Evolutionary conservation across 164 flowering plant species (phyloP).

Genomic region (Macadamia integrifolia): DNA sequence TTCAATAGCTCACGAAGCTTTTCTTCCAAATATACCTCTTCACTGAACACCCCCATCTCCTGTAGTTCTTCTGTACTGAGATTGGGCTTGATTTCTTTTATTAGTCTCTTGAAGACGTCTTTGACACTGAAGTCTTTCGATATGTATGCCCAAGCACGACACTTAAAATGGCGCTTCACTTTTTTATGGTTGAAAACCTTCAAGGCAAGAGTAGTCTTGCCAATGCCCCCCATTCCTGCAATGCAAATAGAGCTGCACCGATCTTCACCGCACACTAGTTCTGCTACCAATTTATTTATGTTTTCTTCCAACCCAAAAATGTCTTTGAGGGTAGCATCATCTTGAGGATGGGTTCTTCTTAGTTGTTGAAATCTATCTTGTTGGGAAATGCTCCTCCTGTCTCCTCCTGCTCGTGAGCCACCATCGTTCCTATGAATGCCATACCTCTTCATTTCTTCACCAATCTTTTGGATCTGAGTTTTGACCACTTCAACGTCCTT

Average conservation of each 20-base stretch:
- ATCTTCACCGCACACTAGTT: conserved; percentile 8
- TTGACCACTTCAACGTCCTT: no score
- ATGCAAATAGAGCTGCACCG: conserved; percentile 18
- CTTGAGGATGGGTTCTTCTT: no score
- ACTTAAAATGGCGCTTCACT: conserved; percentile 18
- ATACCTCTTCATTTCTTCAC: no score
- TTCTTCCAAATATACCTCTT: no score
- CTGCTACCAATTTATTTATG: conserved; percentile 3
- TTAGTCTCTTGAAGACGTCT: conserved; percentile 16
- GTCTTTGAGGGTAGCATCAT: no score
- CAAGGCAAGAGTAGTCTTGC: conserved; percentile 35
- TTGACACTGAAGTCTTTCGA: conserved; percentile 13
- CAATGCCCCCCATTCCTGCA: conserved; percentile 33
- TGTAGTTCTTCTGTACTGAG: conserved; percentile 4
- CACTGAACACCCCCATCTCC: neutral
- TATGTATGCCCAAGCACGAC: conserved; percentile 24
- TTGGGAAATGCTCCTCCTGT: no score
- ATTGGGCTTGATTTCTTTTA: neutral
- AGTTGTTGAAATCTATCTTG: no score
- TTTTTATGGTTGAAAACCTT: conserved; percentile 18
- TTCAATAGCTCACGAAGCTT: neutral
- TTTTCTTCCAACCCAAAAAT: no score
- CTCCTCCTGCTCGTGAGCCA: neutral
- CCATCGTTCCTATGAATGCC: no score
- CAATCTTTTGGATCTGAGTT: no score